Evolutionary conservation across 208 protist genomes (phyloP), one percentile per base, ranked within the genome.

Genomic region (Borovskyia barvae): DNA sequence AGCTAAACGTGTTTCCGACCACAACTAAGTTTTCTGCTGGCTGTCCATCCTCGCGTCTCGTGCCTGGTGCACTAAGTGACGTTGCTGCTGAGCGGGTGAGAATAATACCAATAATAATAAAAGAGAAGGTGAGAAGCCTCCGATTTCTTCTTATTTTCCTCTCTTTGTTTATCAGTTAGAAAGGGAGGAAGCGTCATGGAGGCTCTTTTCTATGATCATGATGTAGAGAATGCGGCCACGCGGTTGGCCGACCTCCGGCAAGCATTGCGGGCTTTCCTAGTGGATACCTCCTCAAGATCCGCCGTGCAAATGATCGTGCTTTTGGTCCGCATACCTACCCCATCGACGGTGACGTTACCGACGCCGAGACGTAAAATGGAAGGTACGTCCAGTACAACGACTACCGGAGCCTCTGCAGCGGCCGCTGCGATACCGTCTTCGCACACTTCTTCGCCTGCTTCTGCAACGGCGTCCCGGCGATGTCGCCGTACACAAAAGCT

Each of bases 141-240:
- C n/a, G n/a, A n/a, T n/a, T n/a, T n/a, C n/a, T n/a, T n/a, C n/a
- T n/a, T n/a, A n/a, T n/a, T n/a, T n/a, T n/a, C n/a, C n/a, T n/a
- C n/a, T n/a, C n/a, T n/a, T n/a, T n/a, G n/a, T n/a, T n/a, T n/a
- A n/a, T n/a, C n/a, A n/a, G n/a, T n/a, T n/a, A n/a, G n/a, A n/a
- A n/a, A n/a, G n/a, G n/a, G n/a, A n/a, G n/a, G n/a, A n/a, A n/a
- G n/a, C n/a, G n/a, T n/a, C n/a, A 73, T 73, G 66, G 66, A 73
- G 46, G 42, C 52, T 0, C 49, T 78, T 9, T 33, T 72, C n/a
- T 78, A 78, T 50, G 52, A 72, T 19, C 72, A 78, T 29, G 14
- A 39, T 14, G 24, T 25, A 30, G 41, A 42, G 28, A 42, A 56
- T 26, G n/a, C 46, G 11, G 32, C 49, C 17, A 15, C 47, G 28